Conservation (phyloP, 345 rosid genomes). For the Alliaria petiolata region DNA sequence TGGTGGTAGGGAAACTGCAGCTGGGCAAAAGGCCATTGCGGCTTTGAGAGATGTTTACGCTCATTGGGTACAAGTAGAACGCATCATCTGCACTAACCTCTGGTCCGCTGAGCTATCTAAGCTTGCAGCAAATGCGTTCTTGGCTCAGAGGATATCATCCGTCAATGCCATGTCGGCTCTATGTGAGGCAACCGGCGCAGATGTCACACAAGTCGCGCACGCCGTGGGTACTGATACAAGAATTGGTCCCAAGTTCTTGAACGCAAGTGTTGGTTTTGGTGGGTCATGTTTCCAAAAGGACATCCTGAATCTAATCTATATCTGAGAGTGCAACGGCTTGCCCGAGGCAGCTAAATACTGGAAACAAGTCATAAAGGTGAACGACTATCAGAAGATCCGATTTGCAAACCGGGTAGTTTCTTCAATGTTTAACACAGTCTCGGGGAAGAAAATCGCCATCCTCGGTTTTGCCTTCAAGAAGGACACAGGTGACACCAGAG, state of each 20-base stretch:
- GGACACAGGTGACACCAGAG: slow-evolving; percentile 79
- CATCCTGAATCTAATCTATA: slow-evolving; percentile 60
- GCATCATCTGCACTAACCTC: slow-evolving; percentile 61
- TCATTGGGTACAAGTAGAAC: slow-evolving; percentile 65
- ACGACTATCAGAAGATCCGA: slow-evolving; percentile 66
- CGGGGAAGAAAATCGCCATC: slow-evolving; percentile 59
- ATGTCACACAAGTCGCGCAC: slow-evolving; percentile 55
- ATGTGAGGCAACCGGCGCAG: slow-evolving; percentile 72
- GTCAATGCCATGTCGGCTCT: slow-evolving; percentile 77
- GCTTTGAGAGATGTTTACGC: slow-evolving; percentile 61
- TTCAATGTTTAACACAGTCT: slow-evolving; percentile 65
- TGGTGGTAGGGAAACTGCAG: slow-evolving; percentile 68
- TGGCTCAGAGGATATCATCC: slow-evolving; percentile 71
- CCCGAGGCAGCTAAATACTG: slow-evolving; percentile 67
- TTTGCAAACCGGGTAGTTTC: slow-evolving; percentile 62
- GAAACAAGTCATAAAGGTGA: slow-evolving; percentile 74
- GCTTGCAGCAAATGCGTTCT: slow-evolving; percentile 76
- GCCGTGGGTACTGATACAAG: slow-evolving; percentile 64
- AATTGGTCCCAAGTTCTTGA: slow-evolving; percentile 69
- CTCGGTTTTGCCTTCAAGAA: slow-evolving; percentile 74
- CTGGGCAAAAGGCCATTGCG: slow-evolving; percentile 48
- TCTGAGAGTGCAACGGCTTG: slow-evolving; percentile 70
- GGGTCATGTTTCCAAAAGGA: slow-evolving; percentile 79
- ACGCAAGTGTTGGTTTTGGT: slow-evolving; percentile 73
- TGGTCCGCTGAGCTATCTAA: slow-evolving; percentile 80